Base-by-base conservation (phyloP, 1,284 basidiomycete species). In the Ustilago sp. region DNA sequence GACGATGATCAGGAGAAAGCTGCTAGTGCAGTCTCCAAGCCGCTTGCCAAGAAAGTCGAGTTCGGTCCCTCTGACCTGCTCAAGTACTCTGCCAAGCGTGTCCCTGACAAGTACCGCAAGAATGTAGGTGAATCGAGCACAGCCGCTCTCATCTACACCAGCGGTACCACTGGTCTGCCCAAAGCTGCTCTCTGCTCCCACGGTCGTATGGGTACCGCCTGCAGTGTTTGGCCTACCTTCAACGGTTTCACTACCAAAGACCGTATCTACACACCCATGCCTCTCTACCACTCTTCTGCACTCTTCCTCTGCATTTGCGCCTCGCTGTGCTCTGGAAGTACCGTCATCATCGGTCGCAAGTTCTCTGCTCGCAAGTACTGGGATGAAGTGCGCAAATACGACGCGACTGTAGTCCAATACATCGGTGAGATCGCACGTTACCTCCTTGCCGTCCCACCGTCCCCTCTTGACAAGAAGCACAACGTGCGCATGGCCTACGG, bases 251-350 rank as follows among this genome's bases (percentile, higher is more conserved):
- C 56, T 23, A 48, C 55, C 48, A 73, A 68, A 34, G 83, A 85
- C 62, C 68, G 80, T 34, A 86, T 86, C 68, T 86, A 86, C 75
- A 86, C 86, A 4, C 83, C 84, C 17, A 86, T 86, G 86, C 86
- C 86, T 12, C 65, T 83, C 36, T 83, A 83, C 68, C 82, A 83
- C 72, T 81, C 80, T 31, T 82, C 80, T 1, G 84, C 83, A 4
- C 74, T 83, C 39, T 72, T 86, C 63, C 79, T 86, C 38, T 85
- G 85, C 63, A 72, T 87, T 60, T 81, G 73, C 43, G 74, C 80
- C 13, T 68, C 78, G 15, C 79, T 84, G 71, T 72, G 71, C 54
- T 71, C 77, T 4, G 77, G 80, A 17, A 70, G 76, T 32, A 83
- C 82, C n/a, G 84, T 87, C 65, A 83, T 86, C 74, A 86, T 87